Percentiles rank a stretch among this genome's conserved stretches.
These are phyloP conservation scores for Trichoderma endophyticum DNA, from an alignment of 2,329 filamentous ascomycete genomes.

Conservation along the genomic window DNA sequence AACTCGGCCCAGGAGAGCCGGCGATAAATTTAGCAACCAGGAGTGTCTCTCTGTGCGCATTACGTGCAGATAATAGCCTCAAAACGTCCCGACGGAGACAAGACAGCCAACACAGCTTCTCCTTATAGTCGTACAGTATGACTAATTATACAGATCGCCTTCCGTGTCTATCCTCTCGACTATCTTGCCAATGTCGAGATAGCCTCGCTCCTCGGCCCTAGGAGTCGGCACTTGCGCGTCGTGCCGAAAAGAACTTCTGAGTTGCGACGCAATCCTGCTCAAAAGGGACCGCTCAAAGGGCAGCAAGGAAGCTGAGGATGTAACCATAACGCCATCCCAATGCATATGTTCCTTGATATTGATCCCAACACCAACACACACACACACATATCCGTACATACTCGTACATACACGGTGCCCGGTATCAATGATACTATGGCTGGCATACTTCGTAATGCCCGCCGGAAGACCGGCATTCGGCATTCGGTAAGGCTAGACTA, in stretches of 20 bases:
- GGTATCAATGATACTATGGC: not conserved
- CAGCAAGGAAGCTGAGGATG: slow-evolving; percentile 4
- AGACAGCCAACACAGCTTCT: not conserved
- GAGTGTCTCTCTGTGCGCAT: not conserved
- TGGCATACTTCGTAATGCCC: not conserved
- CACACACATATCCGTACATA: too few species aligned
- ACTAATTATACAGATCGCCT: not conserved
- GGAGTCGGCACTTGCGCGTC: not conserved
- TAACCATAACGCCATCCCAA: slow-evolving; percentile 4
- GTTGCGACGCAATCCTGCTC: slow-evolving; percentile 3
- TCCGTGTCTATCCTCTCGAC: too few species aligned
- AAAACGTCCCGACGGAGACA: not conserved
- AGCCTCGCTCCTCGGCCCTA: not conserved
- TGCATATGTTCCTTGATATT: not conserved
- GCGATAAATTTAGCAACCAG: slow-evolving; percentile 5
- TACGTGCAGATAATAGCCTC: not conserved
- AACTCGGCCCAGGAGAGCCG: not conserved
- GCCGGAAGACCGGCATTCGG: slow-evolving; percentile 11
- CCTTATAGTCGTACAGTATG: not conserved
- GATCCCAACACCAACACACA: not conserved
- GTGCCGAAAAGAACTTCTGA: slow-evolving; percentile 1
- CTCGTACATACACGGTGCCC: not conserved
- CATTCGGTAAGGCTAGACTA: slow-evolving; percentile 11
- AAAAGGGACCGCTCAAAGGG: not conserved
- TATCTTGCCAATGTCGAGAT: not conserved